These are phyloP conservation scores for Aspergillus nomiae DNA, from an alignment of 2,329 filamentous ascomycete species.

Conservation along the genomic window DNA sequence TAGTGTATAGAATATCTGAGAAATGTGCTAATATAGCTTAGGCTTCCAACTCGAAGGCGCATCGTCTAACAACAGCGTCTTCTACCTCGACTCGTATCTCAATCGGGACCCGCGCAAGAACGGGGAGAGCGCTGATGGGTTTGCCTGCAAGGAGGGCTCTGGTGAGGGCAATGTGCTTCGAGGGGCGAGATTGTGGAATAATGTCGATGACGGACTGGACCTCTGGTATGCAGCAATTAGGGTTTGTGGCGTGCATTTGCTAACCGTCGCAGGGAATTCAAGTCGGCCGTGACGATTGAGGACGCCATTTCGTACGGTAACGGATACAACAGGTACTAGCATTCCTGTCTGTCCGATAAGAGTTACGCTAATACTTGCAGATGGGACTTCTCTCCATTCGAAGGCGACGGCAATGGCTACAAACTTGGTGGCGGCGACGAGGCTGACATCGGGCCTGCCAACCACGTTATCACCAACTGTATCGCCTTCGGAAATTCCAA, in stretches of 20 bases:
- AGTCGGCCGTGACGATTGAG: constrained; percentile 20
- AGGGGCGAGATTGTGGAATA: constrained; percentile 20
- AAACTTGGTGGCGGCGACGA: constrained; percentile 22
- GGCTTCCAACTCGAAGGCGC: constrained; percentile 19
- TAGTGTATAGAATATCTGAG: background rate
- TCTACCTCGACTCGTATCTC: constrained; percentile 21
- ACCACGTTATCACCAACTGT: constrained; percentile 19
- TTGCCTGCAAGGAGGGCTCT: constrained; percentile 21
- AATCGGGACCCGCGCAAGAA: constrained; percentile 23
- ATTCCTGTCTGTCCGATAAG: too few species aligned
- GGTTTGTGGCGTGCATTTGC: background rate
- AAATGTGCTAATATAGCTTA: background rate
- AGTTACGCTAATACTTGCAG: background rate
- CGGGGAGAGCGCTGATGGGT: constrained; percentile 21
- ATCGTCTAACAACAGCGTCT: constrained; percentile 17
- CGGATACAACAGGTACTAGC: constrained; percentile 17
- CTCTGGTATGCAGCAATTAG: constrained; percentile 17
- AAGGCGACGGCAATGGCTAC: constrained; percentile 24
- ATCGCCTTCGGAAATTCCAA: constrained; percentile 19
- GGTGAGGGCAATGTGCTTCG: constrained; percentile 19
- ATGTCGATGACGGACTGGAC: constrained; percentile 22
- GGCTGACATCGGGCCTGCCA: constrained; percentile 16
- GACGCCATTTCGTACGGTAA: constrained; percentile 21
- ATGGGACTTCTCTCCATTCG: constrained; percentile 20
- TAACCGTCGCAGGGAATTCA: constrained; percentile 17